A percentile compares a stretch with the other conserved stretches of the same genome.
These are phyloP conservation scores for Pseudonitzschia delicatissima DNA, from an alignment of 108 stramenopile species.

Conservation along the genomic window DNA sequence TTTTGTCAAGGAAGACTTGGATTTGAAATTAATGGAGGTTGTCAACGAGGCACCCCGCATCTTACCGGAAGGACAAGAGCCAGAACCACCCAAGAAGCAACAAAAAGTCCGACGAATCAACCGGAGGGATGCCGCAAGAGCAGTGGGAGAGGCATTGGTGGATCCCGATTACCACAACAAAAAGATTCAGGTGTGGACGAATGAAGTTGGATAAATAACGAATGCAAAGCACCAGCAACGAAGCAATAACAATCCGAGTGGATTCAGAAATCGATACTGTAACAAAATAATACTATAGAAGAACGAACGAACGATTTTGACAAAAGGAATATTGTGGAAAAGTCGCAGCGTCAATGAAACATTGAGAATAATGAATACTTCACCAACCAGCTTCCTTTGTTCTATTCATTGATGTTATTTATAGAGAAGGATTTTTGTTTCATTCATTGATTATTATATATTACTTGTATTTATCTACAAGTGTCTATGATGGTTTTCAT, in stretches of 20 bases:
- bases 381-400: too few species aligned
- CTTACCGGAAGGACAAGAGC: neutral
- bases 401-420: too few species aligned
- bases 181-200: constrained; percentile 43
- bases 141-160: constrained; percentile 64
- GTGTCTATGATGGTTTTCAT: too few species aligned
- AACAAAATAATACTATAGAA: too few species aligned
- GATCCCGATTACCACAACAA: constrained; percentile 55
- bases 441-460: too few species aligned
- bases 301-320: too few species aligned
- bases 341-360: too few species aligned
- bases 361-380: too few species aligned
- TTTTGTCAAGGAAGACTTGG: constrained; percentile 64
- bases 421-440: too few species aligned
- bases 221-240: neutral
- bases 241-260: neutral
- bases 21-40: constrained; percentile 36
- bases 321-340: too few species aligned
- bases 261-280: too few species aligned
- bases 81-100: neutral
- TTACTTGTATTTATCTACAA: too few species aligned
- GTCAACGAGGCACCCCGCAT: neutral
- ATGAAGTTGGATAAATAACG: neutral
- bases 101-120: constrained; percentile 55
- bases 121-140: constrained; percentile 78